Conservation (phyloP, 257 asterid species). For the Penstemon newberryi region DNA sequence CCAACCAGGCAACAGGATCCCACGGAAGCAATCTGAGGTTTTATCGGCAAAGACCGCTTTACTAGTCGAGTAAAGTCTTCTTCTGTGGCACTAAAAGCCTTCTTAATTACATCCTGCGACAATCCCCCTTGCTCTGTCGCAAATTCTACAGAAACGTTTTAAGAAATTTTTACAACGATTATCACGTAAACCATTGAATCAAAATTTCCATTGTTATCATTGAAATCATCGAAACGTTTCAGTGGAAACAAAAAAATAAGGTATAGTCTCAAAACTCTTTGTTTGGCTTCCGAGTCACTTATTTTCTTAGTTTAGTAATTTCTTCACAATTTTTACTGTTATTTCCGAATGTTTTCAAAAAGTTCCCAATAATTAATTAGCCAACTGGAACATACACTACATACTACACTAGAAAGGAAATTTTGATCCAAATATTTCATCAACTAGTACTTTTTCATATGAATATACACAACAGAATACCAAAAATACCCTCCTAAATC, state of each 20-base stretch:
- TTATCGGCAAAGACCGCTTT: constrained; percentile 57
- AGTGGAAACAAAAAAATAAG: no score
- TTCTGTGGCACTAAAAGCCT: constrained; percentile 83
- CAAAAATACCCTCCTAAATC: neutral
- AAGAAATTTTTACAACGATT: neutral
- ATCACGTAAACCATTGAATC: neutral
- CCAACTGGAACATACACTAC: no score
- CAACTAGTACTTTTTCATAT: no score
- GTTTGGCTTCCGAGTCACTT: no score
- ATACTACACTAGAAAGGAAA: no score
- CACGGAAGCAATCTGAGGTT: constrained; percentile 80
- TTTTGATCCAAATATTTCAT: no score
- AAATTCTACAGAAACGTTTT: constrained; percentile 53
- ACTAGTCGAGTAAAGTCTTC: constrained; percentile 86
- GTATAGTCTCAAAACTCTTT: no score
- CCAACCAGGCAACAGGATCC: constrained; percentile 95
- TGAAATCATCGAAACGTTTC: neutral
- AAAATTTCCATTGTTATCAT: no score
- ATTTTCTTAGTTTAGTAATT: no score
- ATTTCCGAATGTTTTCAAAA: no score
- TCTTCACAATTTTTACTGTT: no score
- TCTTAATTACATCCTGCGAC: constrained; percentile 78
- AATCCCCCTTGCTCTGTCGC: constrained; percentile 84
- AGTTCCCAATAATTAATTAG: no score
- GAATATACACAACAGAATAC: neutral